Evolutionary conservation across 2,329 filamentous ascomycete genomes (phyloP).

Genomic region (Fusarium papillatum): DNA sequence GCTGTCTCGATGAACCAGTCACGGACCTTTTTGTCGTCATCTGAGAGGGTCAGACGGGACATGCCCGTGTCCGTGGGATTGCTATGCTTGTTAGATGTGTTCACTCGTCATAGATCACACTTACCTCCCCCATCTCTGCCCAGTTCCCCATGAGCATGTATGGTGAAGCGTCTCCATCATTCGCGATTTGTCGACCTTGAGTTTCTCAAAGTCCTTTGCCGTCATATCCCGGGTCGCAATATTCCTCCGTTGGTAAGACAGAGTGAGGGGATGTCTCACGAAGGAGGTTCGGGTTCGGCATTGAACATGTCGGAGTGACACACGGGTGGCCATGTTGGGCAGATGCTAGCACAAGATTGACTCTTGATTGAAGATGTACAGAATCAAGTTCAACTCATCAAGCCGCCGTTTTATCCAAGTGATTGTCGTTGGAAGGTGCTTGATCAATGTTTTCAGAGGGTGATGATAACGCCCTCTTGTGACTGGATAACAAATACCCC

Average conservation of each 20-base stretch:
- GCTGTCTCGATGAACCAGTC: slow-evolving; percentile 82
- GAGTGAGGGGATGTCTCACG: not conserved
- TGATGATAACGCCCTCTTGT: not conserved
- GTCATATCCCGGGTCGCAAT: slow-evolving; percentile 41
- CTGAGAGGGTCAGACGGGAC: slow-evolving; percentile 79
- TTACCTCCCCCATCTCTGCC: slow-evolving; percentile 40
- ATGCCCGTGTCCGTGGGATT: slow-evolving; percentile 75
- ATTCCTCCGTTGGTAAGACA: slow-evolving; percentile 4
- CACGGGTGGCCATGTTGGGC: not conserved
- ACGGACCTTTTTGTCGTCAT: slow-evolving; percentile 78
- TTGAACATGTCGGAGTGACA: not conserved
- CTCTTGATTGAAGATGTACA: not conserved
- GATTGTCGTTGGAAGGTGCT: not conserved
- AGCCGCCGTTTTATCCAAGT: not conserved
- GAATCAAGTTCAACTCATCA: not conserved
- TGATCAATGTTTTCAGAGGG: not conserved
- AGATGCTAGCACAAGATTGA: not conserved
- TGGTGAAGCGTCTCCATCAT: slow-evolving; percentile 42
- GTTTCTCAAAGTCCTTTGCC: slow-evolving; percentile 25
- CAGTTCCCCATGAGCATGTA: slow-evolving; percentile 38
- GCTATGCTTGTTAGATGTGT: slow-evolving; percentile 21
- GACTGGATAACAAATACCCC: not conserved
- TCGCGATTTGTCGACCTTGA: slow-evolving; percentile 34
- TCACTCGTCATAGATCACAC: rapidly evolving
- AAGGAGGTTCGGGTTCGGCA: not conserved